Evolutionary conservation across 2,329 filamentous ascomycete species (phyloP), one percentile per base, ranked within the genome.

Genomic region (Curvularia spicifera): DNA sequence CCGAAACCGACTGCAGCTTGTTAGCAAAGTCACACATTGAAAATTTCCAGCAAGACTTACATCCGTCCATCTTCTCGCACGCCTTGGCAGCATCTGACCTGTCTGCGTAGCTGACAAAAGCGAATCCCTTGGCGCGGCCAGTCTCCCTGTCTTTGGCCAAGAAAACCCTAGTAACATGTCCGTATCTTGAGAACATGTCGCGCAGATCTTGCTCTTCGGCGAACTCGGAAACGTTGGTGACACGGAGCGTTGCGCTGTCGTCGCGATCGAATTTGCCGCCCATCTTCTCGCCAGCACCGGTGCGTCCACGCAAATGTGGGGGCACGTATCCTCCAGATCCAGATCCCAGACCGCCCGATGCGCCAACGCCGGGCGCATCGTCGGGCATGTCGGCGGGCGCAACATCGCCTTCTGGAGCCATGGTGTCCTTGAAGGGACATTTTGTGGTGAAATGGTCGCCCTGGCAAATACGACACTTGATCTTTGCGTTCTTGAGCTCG

Each of bases 351-450:
- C 81, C 84, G 59, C 87, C 90, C 44, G 67, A 70, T 29, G 72
- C 80, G n/a, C 63, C 60, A 10, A 42, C 54, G 24, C 68, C 68
- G 49, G 79, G 79, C 47, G 78, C 82, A 24, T 80, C 83, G 48
- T 78, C 79, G 28, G 79, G 82, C 44, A 76, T 79, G 35, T 74
- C 72, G 44, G 83, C 84, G 24, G 79, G 78, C 22, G 76, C 75
- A 39, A 75, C 76, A 64, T 80, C 81, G 65, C 81, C 80, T 61
- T 93, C 87, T 37, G 91, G 95, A 35, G 94, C 93, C 93, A 99
- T 97, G 71, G 94, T 99, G 78, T 98, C 95, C 85, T 98, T 99
- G 89, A 97, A 99, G 35, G 95, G 95, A 87, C 95, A 99, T 79
- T 95, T 90, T 69, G 94, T 94, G 42, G 95, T 99, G 85, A 98